Evolutionary conservation across 768 basidiomycete species (phyloP).

Genomic region (Lactarius quietus): DNA sequence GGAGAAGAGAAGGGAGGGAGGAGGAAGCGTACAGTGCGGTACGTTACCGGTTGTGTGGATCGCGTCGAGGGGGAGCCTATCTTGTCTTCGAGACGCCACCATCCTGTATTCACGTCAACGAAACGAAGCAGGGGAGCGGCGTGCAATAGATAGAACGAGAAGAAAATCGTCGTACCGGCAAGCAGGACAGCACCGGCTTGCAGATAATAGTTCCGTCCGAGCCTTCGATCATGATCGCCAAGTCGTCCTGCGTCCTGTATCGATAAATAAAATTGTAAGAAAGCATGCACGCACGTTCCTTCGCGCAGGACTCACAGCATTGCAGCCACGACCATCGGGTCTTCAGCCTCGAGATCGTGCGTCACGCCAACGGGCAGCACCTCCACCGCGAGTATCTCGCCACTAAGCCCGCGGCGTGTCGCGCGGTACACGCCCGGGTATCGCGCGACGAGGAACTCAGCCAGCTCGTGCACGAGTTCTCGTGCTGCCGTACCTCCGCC

Average conservation of each 20-base stretch:
- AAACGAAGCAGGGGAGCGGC: constrained; percentile 7
- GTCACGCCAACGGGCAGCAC: constrained; percentile 47
- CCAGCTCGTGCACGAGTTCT: constrained; percentile 64
- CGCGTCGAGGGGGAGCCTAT: constrained; percentile 67
- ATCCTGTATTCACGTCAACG: constrained; percentile 42
- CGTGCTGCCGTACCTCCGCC: constrained; percentile 38
- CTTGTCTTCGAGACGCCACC: constrained; percentile 76
- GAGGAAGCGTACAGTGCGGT: constrained; percentile 54
- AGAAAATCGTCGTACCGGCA: constrained; percentile 42
- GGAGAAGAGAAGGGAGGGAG: not conserved
- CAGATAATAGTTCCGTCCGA: constrained; percentile 68
- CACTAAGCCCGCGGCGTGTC: constrained; percentile 40
- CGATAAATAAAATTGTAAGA: constrained; percentile 24
- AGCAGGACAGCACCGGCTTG: constrained; percentile 69
- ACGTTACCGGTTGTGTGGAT: constrained; percentile 70
- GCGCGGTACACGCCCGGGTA: constrained; percentile 57
- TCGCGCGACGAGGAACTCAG: constrained; percentile 60
- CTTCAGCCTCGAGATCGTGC: constrained; percentile 50
- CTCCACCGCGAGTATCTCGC: constrained; percentile 49
- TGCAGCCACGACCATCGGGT: constrained; percentile 59
- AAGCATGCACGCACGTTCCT: constrained; percentile 25
- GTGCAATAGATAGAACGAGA: not conserved
- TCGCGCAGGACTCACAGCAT: constrained; percentile 46
- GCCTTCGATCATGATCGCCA: constrained; percentile 40
- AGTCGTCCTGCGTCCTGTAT: constrained; percentile 26